Evolutionary conservation across 192 early-diverging fungal species (phyloP), one percentile per base, ranked within the genome.

Genomic region (Irineochytrium annulatum): DNA sequence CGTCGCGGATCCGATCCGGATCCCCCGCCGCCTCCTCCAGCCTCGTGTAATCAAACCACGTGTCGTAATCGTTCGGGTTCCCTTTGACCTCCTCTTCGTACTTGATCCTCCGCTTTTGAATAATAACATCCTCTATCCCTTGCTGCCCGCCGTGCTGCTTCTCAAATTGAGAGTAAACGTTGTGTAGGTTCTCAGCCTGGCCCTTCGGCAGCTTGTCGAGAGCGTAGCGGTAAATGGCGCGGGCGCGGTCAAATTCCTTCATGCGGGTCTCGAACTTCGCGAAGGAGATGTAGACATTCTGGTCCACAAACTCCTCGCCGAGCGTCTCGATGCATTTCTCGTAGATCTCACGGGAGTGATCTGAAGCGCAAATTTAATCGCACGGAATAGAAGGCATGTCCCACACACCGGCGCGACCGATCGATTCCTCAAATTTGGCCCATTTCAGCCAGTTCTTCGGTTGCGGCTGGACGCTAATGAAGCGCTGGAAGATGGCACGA

Each of bases 401-500:
- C 27, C 19, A 5, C 41, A 65, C 69, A 81, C 90, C 89, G 3
- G 78, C 59, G 20, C 86, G 76, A 14, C 86, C 87, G 30, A 86
- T 78, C 3, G 85, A 78, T 63, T 99, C 94, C 73, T 97, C 97
- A 75, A 96, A 99, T 66, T 87, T 86, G 3, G 93, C 84, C 91
- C 92, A 99, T 67, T 90, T 90, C 46, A 99, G 80, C 95, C 97
- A 99, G 66, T 95, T 88, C 49, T 90, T 89, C 3, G 95, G 87
- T 35, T 94, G 82, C 3, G 95, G 97, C 62, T 96, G 91, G 28
- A 89, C 77, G 61, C 80, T 79, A 5, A 97, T 91, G 64, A 97
- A 90, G 31, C 95, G 74, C 65, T 88, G 83, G 70, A 87, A 93
- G 17, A 99, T 73, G 0, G 73, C 73, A 3, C 94, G 76, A 6